Evolutionary conservation across 371 early-diverging fungal species (phyloP).

Genomic region (Umbelopsis sp.): DNA sequence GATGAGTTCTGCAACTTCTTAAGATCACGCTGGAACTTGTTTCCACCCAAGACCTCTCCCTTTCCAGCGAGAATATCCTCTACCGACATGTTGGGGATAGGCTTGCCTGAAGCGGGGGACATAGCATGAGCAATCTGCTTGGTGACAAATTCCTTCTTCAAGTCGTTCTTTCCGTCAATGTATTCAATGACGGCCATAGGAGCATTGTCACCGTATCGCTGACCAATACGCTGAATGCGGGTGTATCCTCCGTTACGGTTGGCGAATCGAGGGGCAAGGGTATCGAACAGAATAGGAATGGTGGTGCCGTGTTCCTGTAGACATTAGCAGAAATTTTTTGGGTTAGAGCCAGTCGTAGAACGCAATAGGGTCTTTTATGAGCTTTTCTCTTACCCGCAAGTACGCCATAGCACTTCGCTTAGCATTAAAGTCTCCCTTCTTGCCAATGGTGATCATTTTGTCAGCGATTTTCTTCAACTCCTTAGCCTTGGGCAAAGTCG

Average conservation of each 20-base stretch:
- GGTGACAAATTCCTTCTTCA: slow-evolving; percentile 55
- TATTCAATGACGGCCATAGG: slow-evolving; percentile 92
- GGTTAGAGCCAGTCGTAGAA: neutral
- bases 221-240: slow-evolving; percentile 83
- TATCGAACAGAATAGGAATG: slow-evolving; percentile 83
- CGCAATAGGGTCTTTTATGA: neutral
- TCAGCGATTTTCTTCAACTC: slow-evolving; percentile 87
- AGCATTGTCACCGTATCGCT: slow-evolving; percentile 84
- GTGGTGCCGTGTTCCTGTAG: slow-evolving; percentile 37
- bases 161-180: slow-evolving; percentile 66
- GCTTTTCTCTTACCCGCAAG: slow-evolving; percentile 53
- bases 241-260: slow-evolving; percentile 89
- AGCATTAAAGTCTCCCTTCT: slow-evolving; percentile 69
- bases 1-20: slow-evolving; percentile 48
- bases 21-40: slow-evolving; percentile 41
- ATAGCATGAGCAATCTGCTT: slow-evolving; percentile 50
- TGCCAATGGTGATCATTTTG: slow-evolving; percentile 82
- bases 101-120: slow-evolving; percentile 21
- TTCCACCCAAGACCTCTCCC: slow-evolving; percentile 31
- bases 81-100: slow-evolving; percentile 25
- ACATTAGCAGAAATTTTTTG: neutral
- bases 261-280: slow-evolving; percentile 84
- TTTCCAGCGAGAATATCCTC: slow-evolving; percentile 32
- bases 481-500: slow-evolving; percentile 94
- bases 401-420: slow-evolving; percentile 63